phyloP scores from a whole-genome alignment of 257 asterid species.

The Solanum tarapatanum region DNA sequence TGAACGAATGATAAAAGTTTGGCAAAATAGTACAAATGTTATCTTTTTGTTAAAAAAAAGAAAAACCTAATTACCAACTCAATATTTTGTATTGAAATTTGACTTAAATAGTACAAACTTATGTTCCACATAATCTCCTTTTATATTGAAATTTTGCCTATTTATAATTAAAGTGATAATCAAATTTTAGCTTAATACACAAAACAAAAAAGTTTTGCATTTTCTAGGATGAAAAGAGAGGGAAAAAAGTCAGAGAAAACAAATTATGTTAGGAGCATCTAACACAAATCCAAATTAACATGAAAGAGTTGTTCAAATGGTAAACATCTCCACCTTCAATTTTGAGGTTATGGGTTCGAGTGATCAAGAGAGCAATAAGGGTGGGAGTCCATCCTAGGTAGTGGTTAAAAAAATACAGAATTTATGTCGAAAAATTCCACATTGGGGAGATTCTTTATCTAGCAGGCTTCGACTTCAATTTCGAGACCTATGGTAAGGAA shows the following conservation, averaged over 20 bases:
- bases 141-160: too few species aligned
- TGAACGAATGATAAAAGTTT: background rate
- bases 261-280: background rate
- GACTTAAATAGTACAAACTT: background rate
- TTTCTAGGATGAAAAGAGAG: background rate
- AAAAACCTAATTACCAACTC: too few species aligned
- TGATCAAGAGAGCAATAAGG: too few species aligned
- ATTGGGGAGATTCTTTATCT: background rate
- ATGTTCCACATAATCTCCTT: background rate
- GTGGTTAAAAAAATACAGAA: background rate
- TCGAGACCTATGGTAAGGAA: background rate
- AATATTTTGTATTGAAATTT: too few species aligned
- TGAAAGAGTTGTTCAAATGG: too few species aligned
- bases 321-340: fast-evolving
- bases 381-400: background rate
- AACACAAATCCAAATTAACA: fast-evolving
- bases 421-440: background rate
- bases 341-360: background rate
- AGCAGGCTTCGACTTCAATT: fast-evolving
- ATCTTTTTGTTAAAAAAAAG: too few species aligned
- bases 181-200: background rate
- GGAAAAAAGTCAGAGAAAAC: background rate
- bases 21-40: background rate
- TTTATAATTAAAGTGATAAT: background rate
- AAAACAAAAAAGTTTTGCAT: background rate